Evolutionary conservation across 1,284 basidiomycete genomes (phyloP).

Genomic region (Cryptococcus wingfieldii): DNA sequence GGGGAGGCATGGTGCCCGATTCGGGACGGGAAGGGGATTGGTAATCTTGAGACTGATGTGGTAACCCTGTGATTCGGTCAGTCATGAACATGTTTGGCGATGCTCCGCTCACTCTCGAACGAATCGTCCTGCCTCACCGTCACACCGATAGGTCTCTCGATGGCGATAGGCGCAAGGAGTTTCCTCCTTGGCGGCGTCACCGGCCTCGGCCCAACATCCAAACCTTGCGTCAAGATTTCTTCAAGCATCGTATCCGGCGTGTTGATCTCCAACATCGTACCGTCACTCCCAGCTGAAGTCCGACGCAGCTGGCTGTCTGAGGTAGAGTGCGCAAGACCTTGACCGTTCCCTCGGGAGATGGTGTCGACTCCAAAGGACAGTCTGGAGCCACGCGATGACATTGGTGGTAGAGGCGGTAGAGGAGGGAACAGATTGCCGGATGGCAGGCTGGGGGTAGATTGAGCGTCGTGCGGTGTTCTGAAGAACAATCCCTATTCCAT

Average conservation of each 20-base stretch:
- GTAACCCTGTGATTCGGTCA: background rate
- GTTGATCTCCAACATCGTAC: slow-evolving; percentile 24
- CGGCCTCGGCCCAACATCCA: background rate
- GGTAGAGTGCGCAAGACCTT: background rate
- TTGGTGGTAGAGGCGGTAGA: background rate
- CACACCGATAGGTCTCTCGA: background rate
- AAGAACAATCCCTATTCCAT: slow-evolving; percentile 38
- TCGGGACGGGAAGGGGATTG: background rate
- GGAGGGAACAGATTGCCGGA: background rate
- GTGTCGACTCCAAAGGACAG: slow-evolving; percentile 15
- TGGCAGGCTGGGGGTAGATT: background rate
- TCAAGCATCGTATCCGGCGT: slow-evolving; percentile 17
- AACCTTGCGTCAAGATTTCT: background rate
- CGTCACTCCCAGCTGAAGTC: slow-evolving; percentile 21
- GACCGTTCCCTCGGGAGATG: background rate
- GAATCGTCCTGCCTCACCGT: background rate
- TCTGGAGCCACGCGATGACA: background rate
- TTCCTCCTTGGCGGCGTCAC: background rate
- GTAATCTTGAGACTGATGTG: background rate
- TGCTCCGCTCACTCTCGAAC: background rate
- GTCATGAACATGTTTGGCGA: background rate
- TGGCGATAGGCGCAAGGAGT: slow-evolving; percentile 6
- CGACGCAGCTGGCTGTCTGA: slow-evolving; percentile 3
- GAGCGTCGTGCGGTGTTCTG: slow-evolving; percentile 32
- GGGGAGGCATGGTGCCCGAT: background rate